Base-by-base conservation (phyloP, 2,329 filamentous ascomycete species). In the Aureobasidium vineae region DNA sequence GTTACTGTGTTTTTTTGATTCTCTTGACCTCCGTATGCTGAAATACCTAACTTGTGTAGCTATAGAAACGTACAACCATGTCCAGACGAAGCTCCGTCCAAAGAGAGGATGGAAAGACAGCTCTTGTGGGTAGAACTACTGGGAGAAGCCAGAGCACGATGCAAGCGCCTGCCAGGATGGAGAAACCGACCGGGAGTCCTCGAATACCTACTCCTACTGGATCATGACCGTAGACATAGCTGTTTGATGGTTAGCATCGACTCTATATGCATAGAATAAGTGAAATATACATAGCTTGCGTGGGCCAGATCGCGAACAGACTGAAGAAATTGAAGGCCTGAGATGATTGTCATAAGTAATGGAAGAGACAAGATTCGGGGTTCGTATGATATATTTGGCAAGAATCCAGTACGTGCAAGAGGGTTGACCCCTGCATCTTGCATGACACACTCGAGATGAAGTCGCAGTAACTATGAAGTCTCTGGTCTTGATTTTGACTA, bases 141-240 rank as follows among this genome's bases (percentile, higher is more conserved):
- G 83, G 84, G 28, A 90, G 78, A 2, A 88, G 77, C 68, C 81
- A 79, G 1, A 90, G 79, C 3, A 84, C 82, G 68, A 88, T 79
- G 64, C 83, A 82, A 28, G 87, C 86, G 13, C 88, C 88, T 40
- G 76, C 76, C 40, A 90, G 80, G 71, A 90, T 88, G 28, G 83
- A 82, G 68, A 89, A 86, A 1, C 85, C 87, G 69, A 90, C 82
- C 1, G 88, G 87, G 6, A 90, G 75, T 47, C 85, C 85, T 67
- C 88, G 83, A 66, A 90, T 76, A n/a, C 88, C 88, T 63, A 90
- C 83, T 26, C 80, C 81, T 21, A 88, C 75, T 0, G 87, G 86
- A 69, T 89, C 85, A 69, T 89, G 85, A 7, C 85, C 85, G 72
- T 88, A 88, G 11, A 88, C 83, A 69, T 88, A 88, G 77, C 57